Evolutionary conservation across 495 filamentous ascomycete genomes (phyloP).

Genomic region (Eremomyces bilateralis): DNA sequence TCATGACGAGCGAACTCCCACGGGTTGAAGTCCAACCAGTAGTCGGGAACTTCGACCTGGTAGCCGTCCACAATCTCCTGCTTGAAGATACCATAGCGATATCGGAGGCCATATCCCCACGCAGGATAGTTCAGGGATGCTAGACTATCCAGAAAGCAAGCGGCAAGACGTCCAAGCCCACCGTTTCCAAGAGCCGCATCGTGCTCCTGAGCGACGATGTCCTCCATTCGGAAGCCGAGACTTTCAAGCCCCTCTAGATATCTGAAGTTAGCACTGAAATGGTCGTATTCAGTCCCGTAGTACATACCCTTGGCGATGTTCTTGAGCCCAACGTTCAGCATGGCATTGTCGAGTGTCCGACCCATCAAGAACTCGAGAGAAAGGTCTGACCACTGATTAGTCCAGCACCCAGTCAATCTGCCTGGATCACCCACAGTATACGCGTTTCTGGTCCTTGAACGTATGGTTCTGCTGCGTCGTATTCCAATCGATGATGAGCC

Average conservation of each 20-base stretch:
- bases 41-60: slow-evolving; percentile 93
- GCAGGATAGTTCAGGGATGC: slow-evolving; percentile 87
- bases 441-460: slow-evolving; percentile 66
- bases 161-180: slow-evolving; percentile 81
- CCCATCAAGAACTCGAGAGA: slow-evolving; percentile 97
- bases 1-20: slow-evolving; percentile 97
- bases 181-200: slow-evolving; percentile 94
- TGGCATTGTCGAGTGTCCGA: slow-evolving; percentile 86
- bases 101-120: slow-evolving; percentile 91
- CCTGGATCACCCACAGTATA: slow-evolving; percentile 45
- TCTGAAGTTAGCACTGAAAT: slow-evolving; percentile 1
- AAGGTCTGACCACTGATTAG: slow-evolving; percentile 30
- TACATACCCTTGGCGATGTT: slow-evolving; percentile 49
- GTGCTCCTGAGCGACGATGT: slow-evolving; percentile 84
- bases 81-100: slow-evolving; percentile 97
- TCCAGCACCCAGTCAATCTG: slow-evolving; percentile 2
- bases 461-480: slow-evolving; percentile 93
- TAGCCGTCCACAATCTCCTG: slow-evolving; percentile 96
- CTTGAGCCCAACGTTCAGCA: slow-evolving; percentile 86
- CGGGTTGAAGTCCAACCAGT: slow-evolving; percentile 98
- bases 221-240: slow-evolving; percentile 90
- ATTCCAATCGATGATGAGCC: slow-evolving; percentile 90
- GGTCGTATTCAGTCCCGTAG: background rate
- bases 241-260: slow-evolving; percentile 52
- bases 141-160: slow-evolving; percentile 90